Base-by-base conservation (phyloP, 2,329 filamentous ascomycete genomes). In the Hortaea werneckii region DNA sequence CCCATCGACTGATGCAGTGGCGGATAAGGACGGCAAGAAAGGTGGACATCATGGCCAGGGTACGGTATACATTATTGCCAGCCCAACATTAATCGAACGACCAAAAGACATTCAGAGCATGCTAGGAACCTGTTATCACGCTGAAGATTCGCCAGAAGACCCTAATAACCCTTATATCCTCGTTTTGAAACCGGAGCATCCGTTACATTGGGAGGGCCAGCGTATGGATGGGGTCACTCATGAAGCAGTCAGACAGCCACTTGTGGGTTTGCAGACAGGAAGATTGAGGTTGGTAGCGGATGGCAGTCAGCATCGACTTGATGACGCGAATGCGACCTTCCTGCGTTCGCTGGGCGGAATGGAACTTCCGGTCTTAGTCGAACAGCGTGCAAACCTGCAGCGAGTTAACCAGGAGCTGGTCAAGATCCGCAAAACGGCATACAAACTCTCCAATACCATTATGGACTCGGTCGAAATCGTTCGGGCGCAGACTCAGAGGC, bases 381-480 rank as follows among this genome's bases (percentile, higher is more conserved):
- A 96, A 63, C 87, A 94, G 59, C 79, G 92, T 54, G 94, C 92
- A 13, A 96, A 95, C 61, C 76, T 98, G 35, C 85, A 87, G 52
- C 87, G 94, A 56, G 92, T 98, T 55, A 94, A 96, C 61, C 73
- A 82, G 42, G 85, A 94, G 62, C 71, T 98, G 52, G 90, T 87
- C 58, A 94, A 94, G 63, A 95, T 95, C 58, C 89, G 94, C 58
- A 88, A 89, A 63, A 94, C 94, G 2, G 87, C 90, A 3, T 96
- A 94, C 73, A 95, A 94, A 66, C 75, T 98, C 38, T 95, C 88
- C 43, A 96, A 95, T 67, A 87, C 88, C 5, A 96, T 98, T 67
- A 95, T 98, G 87, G 90, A 96, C 65, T 95, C 88, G 62, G 92
- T 98, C 39, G 87, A 94, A 62, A 87, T 87, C 51, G 92, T 98